Base-by-base conservation (phyloP, 2,329 filamentous ascomycete genomes). In the Paraphaeosphaeria sporulosa region DNA sequence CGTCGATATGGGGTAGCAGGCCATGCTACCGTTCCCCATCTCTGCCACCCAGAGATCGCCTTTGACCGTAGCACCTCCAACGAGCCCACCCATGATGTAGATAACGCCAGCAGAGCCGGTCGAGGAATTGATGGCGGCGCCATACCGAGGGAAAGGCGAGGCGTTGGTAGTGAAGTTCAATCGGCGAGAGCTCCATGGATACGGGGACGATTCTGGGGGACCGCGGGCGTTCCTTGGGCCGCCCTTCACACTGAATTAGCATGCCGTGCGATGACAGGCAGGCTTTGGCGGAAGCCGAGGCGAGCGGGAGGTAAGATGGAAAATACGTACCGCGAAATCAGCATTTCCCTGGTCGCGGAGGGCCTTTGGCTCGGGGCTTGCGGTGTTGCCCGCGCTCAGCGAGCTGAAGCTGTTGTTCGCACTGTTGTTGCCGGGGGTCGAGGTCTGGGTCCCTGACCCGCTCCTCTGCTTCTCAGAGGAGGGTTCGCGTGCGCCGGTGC, bases 1-100 rank as follows among this genome's bases (percentile, higher is more conserved):
- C 0, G 95, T 97, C 12, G 91, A 88, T 58, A 99, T 88, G 25
- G 94, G 94, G 76, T 96, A 96, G 78, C 95, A 98, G 23, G 92
- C 87, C 83, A 98, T 88, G 76, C 87, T 94, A 9, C 89, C 90
- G 34, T 82, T 83, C 55, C 90, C 93, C 62, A 93, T 92, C 78
- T 99, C 95, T 49, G 98, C 91, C 89, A 98, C 91, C 96, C 96
- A 99, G 49, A 99, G 80, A 80, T 99, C 95, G 50, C 95, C 95
- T 76, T 97, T 97, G 47, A 98, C 95, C 2, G 93, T 97, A 40
- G 93, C 92, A 67, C 94, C 94, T 74, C 96, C 94, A 71, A 99
- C 94, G 62, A 99, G 81, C 53, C 95, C 95, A 64, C 95, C 95
- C 94, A 99, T 98, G 73, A 99, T 86, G 73, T 98, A 99, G 59